Evolutionary conservation across 2,329 filamentous ascomycete genomes (phyloP), one percentile per base, ranked within the genome.

Genomic region (Metarhizium anisopliae): DNA sequence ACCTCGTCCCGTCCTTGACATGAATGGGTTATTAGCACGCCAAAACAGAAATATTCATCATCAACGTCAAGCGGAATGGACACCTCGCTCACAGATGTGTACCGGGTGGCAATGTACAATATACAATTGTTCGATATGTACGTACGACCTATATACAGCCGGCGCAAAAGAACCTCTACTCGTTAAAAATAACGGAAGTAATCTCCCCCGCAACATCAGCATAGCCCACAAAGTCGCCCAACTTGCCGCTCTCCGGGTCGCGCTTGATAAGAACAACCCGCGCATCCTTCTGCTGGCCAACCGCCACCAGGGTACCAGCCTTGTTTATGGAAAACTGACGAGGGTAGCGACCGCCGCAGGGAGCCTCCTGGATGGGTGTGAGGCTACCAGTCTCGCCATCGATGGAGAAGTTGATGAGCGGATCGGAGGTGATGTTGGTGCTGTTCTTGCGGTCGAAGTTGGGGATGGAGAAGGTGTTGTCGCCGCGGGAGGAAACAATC

Each of bases 251-350:
- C 55, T 66, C 59, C 1, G 77, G 71, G 68, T 90, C 77, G 6
- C 89, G 75, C 62, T 72, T 67, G 51, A 87, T 79, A 52, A 92
- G 69, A 6, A 79, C 81, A 1, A 89, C 81, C 35, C 78, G 80
- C 36, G 76, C 73, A 52, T 82, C 82, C 16, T 70, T 70, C 69
- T 90, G 85, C 60, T 87, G 75, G 0, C 79, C 86, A 32, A 90
- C 81, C 1, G 84, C 87, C 3, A 90, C 71, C 57, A 86, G 70
- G 55, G 77, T 77, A 1, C 87, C 87, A 11, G 77, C 79, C 59
- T 76, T 77, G 68, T 86, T 90, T 56, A 89, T 70, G 52, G 77
- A 79, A 67, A 89, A 87, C 45, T 87, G 85, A 25, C 88, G 78
- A 0, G 89, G 88, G 55, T 77, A 79, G 7, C 72, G 68, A 2